Evolutionary conservation across 208 protist species (phyloP).

Genomic region (Vickermania spadyakhi): DNA sequence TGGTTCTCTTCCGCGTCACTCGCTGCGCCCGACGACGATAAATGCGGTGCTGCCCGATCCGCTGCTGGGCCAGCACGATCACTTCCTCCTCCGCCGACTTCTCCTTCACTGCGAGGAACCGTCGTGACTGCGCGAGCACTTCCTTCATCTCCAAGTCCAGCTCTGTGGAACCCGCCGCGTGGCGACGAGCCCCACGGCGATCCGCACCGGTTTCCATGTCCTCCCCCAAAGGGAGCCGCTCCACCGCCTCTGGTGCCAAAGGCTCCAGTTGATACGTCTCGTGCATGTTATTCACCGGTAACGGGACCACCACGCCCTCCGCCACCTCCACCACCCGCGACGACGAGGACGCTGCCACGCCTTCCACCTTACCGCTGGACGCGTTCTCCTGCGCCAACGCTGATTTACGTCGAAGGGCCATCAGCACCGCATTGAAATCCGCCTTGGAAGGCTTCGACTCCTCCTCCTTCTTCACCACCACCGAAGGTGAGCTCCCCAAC

Average conservation of each 20-base stretch:
- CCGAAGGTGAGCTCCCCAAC: background rate
- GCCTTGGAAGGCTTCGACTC: background rate
- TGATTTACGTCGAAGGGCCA: background rate
- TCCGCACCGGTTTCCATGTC: background rate
- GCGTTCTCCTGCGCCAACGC: background rate
- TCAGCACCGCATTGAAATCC: background rate
- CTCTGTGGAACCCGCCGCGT: background rate
- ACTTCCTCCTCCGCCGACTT: background rate
- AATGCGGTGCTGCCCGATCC: background rate
- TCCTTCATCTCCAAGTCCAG: background rate
- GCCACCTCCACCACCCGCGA: background rate
- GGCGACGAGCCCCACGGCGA: too few species aligned
- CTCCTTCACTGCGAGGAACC: background rate
- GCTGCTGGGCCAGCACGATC: background rate
- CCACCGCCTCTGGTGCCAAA: background rate
- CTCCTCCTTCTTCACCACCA: background rate
- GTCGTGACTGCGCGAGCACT: background rate
- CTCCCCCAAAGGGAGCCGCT: background rate
- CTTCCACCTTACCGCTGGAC: background rate
- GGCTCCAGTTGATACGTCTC: background rate
- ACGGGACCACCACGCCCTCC: background rate
- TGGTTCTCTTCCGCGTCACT: slow-evolving; percentile 7
- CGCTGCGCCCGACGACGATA: background rate
- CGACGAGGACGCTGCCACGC: background rate
- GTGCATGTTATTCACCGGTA: too few species aligned